These are phyloP conservation scores for Ophiostoma tasmaniense DNA, from an alignment of 2,329 filamentous ascomycete genomes.

Conservation along the genomic window DNA sequence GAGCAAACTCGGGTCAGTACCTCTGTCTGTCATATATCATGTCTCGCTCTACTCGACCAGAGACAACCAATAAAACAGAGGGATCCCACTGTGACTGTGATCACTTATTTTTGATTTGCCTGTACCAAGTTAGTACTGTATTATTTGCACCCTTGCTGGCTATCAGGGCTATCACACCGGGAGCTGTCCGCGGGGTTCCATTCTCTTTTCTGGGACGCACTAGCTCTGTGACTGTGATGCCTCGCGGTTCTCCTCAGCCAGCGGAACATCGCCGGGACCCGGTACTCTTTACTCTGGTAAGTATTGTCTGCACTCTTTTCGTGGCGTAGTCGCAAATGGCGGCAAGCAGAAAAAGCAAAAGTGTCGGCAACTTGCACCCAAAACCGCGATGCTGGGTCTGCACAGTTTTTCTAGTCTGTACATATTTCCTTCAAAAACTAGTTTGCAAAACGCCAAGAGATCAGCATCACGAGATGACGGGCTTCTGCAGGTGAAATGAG, in stretches of 20 bases:
- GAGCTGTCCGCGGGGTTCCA: conserved; percentile 1
- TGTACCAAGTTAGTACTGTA: too few species aligned
- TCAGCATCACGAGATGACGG: neutral
- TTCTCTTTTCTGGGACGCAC: neutral
- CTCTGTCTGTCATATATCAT: neutral
- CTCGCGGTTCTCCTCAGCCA: neutral
- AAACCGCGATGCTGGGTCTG: neutral
- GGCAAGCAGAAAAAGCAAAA: neutral
- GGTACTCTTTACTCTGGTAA: too few species aligned
- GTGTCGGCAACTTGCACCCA: neutral
- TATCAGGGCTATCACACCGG: neutral
- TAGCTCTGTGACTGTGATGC: neutral
- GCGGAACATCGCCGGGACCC: neutral
- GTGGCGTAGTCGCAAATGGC: neutral
- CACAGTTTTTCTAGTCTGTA: neutral
- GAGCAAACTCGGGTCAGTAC: too few species aligned
- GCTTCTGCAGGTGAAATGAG: neutral
- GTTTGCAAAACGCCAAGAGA: neutral
- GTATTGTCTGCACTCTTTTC: neutral
- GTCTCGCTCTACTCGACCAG: neutral
- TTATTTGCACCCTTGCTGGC: neutral
- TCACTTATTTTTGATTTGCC: neutral
- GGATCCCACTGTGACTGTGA: neutral
- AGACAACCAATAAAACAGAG: neutral
- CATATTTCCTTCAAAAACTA: too few species aligned